phyloP scores from a whole-genome alignment of 2,329 filamentous ascomycete genomes.

The Fusarium keratoplasticum region DNA sequence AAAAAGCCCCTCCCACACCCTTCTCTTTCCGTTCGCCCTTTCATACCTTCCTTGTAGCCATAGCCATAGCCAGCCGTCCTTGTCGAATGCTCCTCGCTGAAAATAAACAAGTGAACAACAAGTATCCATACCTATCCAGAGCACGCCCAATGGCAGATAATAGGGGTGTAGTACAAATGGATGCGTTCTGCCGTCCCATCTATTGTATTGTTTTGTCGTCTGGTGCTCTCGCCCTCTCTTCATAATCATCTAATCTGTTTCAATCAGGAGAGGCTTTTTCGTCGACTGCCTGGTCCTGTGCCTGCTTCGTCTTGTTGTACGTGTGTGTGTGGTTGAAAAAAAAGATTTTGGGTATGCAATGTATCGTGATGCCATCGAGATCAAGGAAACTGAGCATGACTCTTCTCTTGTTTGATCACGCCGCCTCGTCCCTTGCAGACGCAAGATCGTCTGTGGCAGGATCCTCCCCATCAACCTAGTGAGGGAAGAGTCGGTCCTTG shows the following conservation, averaged over 20 bases:
- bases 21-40: not conserved
- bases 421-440: not conserved
- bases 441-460: not conserved
- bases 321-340: not conserved
- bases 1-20: slow-evolving; percentile 1
- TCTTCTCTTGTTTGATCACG: not conserved
- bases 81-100: slow-evolving; percentile 37
- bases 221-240: not conserved
- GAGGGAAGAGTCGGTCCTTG: slow-evolving; percentile 42
- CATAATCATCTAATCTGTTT: not conserved
- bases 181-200: slow-evolving; percentile 3
- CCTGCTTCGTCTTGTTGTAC: not conserved
- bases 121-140: slow-evolving; percentile 19
- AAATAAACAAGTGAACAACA: slow-evolving; percentile 17
- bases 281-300: not conserved
- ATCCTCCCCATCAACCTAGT: slow-evolving; percentile 9
- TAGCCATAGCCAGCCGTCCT: slow-evolving; percentile 18
- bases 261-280: not conserved
- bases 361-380: not conserved
- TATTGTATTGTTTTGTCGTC: slow-evolving; percentile 4
- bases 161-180: slow-evolving; percentile 2
- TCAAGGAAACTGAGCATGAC: not conserved
- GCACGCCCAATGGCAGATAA: slow-evolving; percentile 15
- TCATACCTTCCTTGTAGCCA: slow-evolving; percentile 1
- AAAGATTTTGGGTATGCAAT: not conserved